Percentiles rank a stretch among this genome's conserved stretches.
These are phyloP conservation scores for Lactarius hengduanensis DNA, from an alignment of 768 basidiomycete species.

Conservation along the genomic window DNA sequence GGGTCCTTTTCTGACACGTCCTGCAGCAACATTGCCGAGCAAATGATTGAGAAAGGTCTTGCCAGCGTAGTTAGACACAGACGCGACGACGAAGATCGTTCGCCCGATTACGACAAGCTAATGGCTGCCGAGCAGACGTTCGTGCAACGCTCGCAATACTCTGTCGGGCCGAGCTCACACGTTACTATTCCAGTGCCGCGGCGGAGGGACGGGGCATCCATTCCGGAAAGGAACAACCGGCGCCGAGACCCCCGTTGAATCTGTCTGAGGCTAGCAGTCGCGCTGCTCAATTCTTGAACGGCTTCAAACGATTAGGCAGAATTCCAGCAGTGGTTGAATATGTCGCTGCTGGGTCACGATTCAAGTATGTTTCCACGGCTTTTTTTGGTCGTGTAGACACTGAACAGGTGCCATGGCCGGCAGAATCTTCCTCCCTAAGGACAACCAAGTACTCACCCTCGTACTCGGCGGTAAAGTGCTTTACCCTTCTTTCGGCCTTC, in stretches of 20 bases:
- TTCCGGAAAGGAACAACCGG: conserved; percentile 82
- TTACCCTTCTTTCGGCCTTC: background rate
- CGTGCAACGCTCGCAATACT: conserved; percentile 34
- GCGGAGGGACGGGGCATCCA: conserved; percentile 83
- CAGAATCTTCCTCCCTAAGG: conserved; percentile 82
- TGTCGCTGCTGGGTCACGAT: conserved; percentile 91
- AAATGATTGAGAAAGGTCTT: conserved; percentile 90
- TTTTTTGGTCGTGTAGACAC: conserved; percentile 2
- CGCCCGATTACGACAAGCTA: conserved; percentile 93
- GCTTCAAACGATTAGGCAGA: conserved; percentile 86
- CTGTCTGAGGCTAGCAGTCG: conserved; percentile 82
- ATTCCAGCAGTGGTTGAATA: conserved; percentile 89
- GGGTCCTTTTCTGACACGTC: conserved; percentile 10
- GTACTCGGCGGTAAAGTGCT: conserved; percentile 71
- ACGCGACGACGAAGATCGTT: conserved; percentile 93
- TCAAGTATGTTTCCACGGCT: conserved; percentile 60
- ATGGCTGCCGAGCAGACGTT: conserved; percentile 93
- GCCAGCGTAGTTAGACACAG: conserved; percentile 89
- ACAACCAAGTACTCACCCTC: conserved; percentile 90
- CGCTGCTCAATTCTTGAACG: conserved; percentile 83
- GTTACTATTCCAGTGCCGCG: conserved; percentile 55
- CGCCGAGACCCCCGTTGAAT: conserved; percentile 81
- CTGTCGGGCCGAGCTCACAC: background rate
- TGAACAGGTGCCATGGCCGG: conserved; percentile 8
- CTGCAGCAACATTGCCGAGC: conserved; percentile 86